Evolutionary conservation across 768 basidiomycete species (phyloP).

Genomic region (Lactarius psammicola): DNA sequence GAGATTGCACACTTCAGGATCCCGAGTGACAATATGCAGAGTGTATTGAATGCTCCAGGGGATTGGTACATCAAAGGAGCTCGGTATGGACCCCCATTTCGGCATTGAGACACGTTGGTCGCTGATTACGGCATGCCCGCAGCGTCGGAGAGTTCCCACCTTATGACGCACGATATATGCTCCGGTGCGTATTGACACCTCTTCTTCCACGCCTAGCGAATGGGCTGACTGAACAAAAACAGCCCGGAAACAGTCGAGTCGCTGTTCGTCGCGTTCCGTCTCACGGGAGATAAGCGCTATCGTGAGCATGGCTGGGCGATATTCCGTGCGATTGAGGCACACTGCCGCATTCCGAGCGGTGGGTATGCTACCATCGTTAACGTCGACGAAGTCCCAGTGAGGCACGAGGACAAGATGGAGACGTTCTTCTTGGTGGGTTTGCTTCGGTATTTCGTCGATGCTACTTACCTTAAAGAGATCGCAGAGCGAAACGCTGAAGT

Average conservation of each 20-base stretch:
- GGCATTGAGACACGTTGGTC: background rate
- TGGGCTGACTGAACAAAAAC: background rate
- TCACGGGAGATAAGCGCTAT: slow-evolving; percentile 81
- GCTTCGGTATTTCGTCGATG: background rate
- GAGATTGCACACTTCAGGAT: slow-evolving; percentile 88
- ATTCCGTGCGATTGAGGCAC: slow-evolving; percentile 83
- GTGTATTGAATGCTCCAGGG: slow-evolving; percentile 42
- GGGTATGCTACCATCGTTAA: slow-evolving; percentile 84
- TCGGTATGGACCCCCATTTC: slow-evolving; percentile 41
- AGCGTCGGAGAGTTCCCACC: slow-evolving; percentile 37
- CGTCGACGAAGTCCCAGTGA: slow-evolving; percentile 71
- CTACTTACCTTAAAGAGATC: background rate
- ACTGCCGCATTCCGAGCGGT: slow-evolving; percentile 73
- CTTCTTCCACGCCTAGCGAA: background rate
- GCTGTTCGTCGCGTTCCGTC: slow-evolving; percentile 86
- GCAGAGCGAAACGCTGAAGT: slow-evolving; percentile 88
- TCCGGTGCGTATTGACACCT: slow-evolving; percentile 50
- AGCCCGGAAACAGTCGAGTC: slow-evolving; percentile 95
- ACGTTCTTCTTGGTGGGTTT: slow-evolving; percentile 81
- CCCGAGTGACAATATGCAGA: slow-evolving; percentile 52
- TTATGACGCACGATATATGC: slow-evolving; percentile 90
- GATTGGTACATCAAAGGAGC: slow-evolving; percentile 96
- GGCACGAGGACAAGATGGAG: slow-evolving; percentile 89
- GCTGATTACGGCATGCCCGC: background rate
- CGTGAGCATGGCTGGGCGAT: slow-evolving; percentile 85